Percentiles rank a stretch among this genome's conserved stretches.
Conservation (phyloP, 2,329 filamentous ascomycete genomes). For the Pezicula carpinea region DNA sequence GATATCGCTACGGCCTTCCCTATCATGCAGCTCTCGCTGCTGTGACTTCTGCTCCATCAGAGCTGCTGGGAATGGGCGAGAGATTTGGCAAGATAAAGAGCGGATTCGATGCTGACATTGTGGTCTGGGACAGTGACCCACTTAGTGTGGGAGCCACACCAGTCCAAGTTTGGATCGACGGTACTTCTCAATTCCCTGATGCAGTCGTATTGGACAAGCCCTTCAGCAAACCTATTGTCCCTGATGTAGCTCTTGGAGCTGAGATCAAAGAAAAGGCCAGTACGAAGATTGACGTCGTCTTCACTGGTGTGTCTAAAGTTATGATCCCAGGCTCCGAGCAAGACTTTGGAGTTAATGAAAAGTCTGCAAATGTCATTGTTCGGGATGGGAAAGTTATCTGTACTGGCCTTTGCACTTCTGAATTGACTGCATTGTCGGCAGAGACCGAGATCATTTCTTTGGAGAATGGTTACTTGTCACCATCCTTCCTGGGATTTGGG, state of each 20-base stretch:
- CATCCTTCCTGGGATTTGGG: constrained; percentile 56
- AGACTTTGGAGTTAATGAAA: constrained; percentile 15
- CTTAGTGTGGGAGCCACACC: constrained; percentile 55
- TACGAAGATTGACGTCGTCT: constrained; percentile 39
- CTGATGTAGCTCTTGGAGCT: constrained; percentile 34
- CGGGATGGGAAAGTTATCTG: constrained; percentile 50
- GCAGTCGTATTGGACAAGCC: constrained; percentile 52
- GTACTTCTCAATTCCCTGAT: constrained; percentile 50
- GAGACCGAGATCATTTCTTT: constrained; percentile 41
- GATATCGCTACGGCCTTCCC: constrained; percentile 53
- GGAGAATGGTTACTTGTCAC: constrained; percentile 54
- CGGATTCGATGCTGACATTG: constrained; percentile 57
- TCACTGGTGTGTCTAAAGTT: constrained; percentile 51
- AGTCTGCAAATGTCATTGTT: constrained; percentile 45
- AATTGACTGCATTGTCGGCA: constrained; percentile 34
- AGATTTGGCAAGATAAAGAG: constrained; percentile 57
- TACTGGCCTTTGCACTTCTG: constrained; percentile 45
- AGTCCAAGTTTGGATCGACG: constrained; percentile 61
- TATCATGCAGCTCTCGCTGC: constrained; percentile 55
- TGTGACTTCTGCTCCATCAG: constrained; percentile 55
- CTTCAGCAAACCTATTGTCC: constrained; percentile 32
- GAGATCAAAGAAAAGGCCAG: constrained; percentile 38
- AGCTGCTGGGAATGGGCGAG: constrained; percentile 51
- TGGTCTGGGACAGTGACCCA: constrained; percentile 60
- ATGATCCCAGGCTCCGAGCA: constrained; percentile 42